Evolutionary conservation across 1,284 basidiomycete species (phyloP), one percentile per base, ranked within the genome.

Genomic region (Entoloma clypeatum): DNA sequence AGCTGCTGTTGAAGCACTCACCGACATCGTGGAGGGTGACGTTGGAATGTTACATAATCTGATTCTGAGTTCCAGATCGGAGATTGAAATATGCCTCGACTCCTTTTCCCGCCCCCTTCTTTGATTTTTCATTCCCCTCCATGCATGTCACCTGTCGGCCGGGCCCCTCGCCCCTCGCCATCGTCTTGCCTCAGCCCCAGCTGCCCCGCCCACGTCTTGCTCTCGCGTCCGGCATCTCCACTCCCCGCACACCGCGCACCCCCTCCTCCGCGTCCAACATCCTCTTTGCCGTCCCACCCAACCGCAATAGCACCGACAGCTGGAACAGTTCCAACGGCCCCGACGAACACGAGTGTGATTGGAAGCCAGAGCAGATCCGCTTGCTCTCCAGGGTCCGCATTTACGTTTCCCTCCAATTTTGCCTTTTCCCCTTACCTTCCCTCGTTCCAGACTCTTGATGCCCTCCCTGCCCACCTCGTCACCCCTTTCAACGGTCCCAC

Each of bases 401-500:
- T 43, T 36, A 36, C 38, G 32, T 48, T 43, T 29, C 39, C 39
- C 40, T 28, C 44, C 32, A 22, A 13, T 30, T 48, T 44, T 39
- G 41, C 37, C 33, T 43, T 39, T 7, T 36, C 41, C 25, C 35
- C 41, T 24, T 18, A 14, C 29, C 35, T 9, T 36, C 37, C 18
- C 31, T 23, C 5, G 13, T n/a, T 36, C 14, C 47, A 86, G 86
- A 86, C 87, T 14, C 71, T 90, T 14, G 86, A 90, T 57, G 82
- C 82, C 30, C 75, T 89, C 46, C 86, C 86, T n/a, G 68, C 80
- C 9, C 84, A 89, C 55, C 72, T 89, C 17, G 69, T 86, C 57
- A 90, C 86, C 10, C 87, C 86, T 39, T 89, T 86, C 69, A 80
- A 81, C 49, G 86, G 87, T 19, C 72, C 79, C 31, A 74, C 88